Percentiles rank a stretch among this genome's conserved stretches.
Conservation (phyloP, 768 basidiomycete genomes). For the Boletellus sp. region DNA sequence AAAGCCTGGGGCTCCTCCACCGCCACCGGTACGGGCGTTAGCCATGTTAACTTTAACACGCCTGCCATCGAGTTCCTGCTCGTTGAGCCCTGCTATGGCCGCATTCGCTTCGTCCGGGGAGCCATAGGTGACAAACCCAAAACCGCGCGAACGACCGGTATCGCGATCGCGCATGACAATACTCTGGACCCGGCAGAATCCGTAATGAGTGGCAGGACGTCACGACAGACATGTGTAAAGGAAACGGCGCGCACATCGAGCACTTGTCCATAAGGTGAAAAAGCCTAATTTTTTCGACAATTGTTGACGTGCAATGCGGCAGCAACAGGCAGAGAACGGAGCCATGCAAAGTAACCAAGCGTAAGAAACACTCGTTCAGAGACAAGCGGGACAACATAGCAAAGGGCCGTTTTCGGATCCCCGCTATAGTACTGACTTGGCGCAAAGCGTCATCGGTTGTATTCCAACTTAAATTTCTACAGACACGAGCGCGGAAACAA, state of each 20-base stretch:
- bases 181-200: constrained; percentile 52
- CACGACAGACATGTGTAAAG: constrained; percentile 23
- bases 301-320: constrained; percentile 15
- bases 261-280: constrained; percentile 76
- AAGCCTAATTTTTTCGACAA: constrained; percentile 59
- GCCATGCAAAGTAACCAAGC: constrained; percentile 27
- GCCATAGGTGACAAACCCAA: constrained; percentile 89
- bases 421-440: constrained; percentile 65
- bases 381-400: constrained; percentile 47
- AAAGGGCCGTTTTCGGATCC: constrained; percentile 22
- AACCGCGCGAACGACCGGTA: constrained; percentile 94
- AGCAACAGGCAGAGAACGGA: constrained; percentile 15
- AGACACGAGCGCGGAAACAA: constrained; percentile 38
- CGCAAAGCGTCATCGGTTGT: constrained; percentile 91
- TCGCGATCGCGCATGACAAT: constrained; percentile 99
- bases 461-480: constrained; percentile 94
- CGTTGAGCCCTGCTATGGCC: constrained; percentile 77
- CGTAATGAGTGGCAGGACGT: constrained; percentile 22
- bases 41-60: constrained; percentile 86
- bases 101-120: constrained; percentile 61
- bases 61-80: constrained; percentile 91
- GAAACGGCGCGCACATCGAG: constrained; percentile 79
- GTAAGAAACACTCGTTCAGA: constrained; percentile 31
- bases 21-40: constrained; percentile 63
- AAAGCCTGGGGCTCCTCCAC: constrained; percentile 34